Percentiles rank a stretch among this genome's conserved stretches.
Conservation (phyloP, 2,329 filamentous ascomycete species). For the Lomentospora prolificans region DNA sequence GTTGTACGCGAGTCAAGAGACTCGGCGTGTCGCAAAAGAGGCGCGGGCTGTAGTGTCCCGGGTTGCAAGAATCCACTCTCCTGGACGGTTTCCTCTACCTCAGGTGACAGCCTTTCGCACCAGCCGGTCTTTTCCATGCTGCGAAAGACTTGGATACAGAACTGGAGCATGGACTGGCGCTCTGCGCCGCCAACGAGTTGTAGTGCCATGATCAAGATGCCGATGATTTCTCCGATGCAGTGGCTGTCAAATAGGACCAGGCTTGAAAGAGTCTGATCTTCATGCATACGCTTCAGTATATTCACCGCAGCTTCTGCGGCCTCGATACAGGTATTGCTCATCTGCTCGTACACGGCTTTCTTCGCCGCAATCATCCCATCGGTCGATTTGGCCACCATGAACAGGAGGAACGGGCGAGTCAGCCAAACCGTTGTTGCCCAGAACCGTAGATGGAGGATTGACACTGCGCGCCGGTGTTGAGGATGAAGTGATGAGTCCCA, state of each 20-base stretch:
- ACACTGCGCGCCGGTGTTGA: slow-evolving; percentile 1
- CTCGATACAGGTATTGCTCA: slow-evolving; percentile 2
- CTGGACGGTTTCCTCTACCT: neutral
- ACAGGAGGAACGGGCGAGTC: slow-evolving; percentile 2
- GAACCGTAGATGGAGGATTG: neutral
- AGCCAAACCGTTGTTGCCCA: neutral
- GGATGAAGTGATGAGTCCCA: neutral
- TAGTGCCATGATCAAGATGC: slow-evolving; percentile 2
- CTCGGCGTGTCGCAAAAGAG: neutral
- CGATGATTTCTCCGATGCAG: neutral
- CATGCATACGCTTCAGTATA: neutral
- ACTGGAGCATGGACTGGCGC: neutral
- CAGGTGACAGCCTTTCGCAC: neutral
- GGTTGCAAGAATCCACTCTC: slow-evolving; percentile 1
- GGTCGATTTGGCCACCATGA: neutral
- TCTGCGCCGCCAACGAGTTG: neutral
- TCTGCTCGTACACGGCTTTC: neutral
- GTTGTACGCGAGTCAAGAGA: neutral
- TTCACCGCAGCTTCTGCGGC: slow-evolving; percentile 1
- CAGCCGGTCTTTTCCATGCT: slow-evolving; percentile 5
- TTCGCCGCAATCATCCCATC: neutral
- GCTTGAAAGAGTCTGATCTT: neutral
- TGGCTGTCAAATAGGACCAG: slow-evolving; percentile 1
- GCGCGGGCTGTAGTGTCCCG: neutral
- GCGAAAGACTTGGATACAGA: neutral